phyloP scores from a whole-genome alignment of 768 basidiomycete species.

The Mycena epipterygia region DNA sequence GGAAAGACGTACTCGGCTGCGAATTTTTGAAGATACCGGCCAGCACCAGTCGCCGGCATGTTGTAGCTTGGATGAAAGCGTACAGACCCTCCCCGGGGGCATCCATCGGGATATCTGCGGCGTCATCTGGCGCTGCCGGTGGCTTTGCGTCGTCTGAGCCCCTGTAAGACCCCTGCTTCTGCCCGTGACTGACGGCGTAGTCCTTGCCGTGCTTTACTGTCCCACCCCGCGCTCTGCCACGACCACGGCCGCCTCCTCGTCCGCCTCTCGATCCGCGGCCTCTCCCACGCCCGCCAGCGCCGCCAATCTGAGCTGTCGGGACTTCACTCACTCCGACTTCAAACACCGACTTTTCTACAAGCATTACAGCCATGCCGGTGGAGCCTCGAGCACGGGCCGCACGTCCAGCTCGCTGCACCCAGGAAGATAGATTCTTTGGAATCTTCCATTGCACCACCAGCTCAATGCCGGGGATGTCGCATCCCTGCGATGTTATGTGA shows the following conservation, averaged over 20 bases:
- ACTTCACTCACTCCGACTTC: neutral
- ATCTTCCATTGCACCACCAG: constrained; percentile 55
- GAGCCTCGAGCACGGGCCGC: constrained; percentile 41
- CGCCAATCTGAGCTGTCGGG: neutral
- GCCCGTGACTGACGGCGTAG: neutral
- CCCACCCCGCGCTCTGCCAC: neutral
- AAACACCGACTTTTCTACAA: constrained; percentile 38
- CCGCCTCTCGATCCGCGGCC: constrained; percentile 7
- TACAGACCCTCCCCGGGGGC: constrained; percentile 4
- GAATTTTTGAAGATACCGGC: neutral
- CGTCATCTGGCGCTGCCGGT: neutral
- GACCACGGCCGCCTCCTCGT: neutral
- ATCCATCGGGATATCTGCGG: neutral
- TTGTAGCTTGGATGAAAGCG: neutral
- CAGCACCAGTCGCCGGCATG: neutral
- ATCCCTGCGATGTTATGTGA: neutral
- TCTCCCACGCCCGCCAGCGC: constrained; percentile 19
- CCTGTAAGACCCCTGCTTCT: constrained; percentile 4
- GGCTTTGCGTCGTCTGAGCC: neutral
- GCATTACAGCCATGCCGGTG: constrained; percentile 43
- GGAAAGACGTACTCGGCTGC: neutral
- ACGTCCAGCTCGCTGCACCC: constrained; percentile 49
- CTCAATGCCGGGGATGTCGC: constrained; percentile 47
- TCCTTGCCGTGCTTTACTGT: constrained; percentile 5
- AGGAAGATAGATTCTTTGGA: constrained; percentile 44